Evolutionary conservation across 192 early-diverging fungal species (phyloP).

Genomic region (Gryganskiella cystojenkinii): DNA sequence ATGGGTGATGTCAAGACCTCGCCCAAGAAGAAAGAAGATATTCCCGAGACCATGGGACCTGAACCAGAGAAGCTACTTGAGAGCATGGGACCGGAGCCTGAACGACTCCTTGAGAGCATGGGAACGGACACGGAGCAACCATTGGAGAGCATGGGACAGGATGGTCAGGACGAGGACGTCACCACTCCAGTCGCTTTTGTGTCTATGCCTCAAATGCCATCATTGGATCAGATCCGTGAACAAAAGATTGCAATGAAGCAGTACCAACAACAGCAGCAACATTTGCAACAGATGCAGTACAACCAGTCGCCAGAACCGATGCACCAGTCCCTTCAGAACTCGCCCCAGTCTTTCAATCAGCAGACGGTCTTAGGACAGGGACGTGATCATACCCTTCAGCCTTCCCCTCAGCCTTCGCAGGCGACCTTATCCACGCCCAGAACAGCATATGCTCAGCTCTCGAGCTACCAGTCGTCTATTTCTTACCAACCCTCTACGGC

Average conservation of each 20-base stretch:
- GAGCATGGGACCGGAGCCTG: conserved; percentile 48
- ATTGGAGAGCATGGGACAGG: conserved; percentile 46
- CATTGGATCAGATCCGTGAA: conserved; percentile 33
- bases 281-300: conserved; percentile 18
- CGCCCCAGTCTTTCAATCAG: conserved; percentile 29
- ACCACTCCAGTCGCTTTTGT: conserved; percentile 22
- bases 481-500: conserved; percentile 30
- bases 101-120: conserved; percentile 44
- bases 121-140: conserved; percentile 36
- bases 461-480: conserved; percentile 25
- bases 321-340: conserved; percentile 25
- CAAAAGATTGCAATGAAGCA: conserved; percentile 31
- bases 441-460: conserved; percentile 6
- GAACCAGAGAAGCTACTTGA: conserved; percentile 42
- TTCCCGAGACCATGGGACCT: conserved; percentile 28
- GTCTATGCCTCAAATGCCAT: conserved; percentile 42
- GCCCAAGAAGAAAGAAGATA: background rate
- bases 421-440: conserved; percentile 13
- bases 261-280: conserved; percentile 27
- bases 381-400: background rate
- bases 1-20: conserved; percentile 23
- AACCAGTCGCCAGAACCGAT: conserved; percentile 21
- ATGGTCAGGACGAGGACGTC: conserved; percentile 16
- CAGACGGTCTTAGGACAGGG: conserved; percentile 1
- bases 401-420: conserved; percentile 18